Base-by-base conservation (phyloP, 805 yeast species). In the Hanseniaspora lindneri region DNA sequence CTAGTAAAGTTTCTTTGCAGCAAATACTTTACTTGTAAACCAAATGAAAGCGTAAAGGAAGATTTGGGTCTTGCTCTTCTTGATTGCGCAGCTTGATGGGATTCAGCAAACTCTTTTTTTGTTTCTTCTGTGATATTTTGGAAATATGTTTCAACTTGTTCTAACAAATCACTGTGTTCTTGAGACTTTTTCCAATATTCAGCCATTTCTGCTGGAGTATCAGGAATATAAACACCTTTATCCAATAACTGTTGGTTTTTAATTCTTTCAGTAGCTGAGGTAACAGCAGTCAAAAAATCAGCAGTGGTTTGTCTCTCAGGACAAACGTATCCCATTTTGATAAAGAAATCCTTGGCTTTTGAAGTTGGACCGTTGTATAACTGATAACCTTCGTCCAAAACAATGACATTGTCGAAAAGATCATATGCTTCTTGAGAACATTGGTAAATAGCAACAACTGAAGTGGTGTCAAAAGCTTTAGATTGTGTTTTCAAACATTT, bases 221-320 rank as follows among this genome's bases (percentile, higher is more conserved):
- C 63, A 5, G 92, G 92, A 20, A 80, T 79, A 49, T 59, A 60
- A 35, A 65, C 55, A 1, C 82, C 84, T 23, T 64, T 58, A 47
- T 63, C 63, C 2, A 74, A 58, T 51, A 55, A 63, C 2, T 60
- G 61, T 39, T 49, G 37, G 43, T 59, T 59, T 21, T 57, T 44
- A n/a, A 58, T 54, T 58, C 87, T 70, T 44, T 80, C 86, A 5
- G 66, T 64, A 8, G 85, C 83, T 59, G 78, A 81, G 9, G 87
- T 78, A 11, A 80, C 69, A 1, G 84, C 76, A 1, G 85, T 80
- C 56, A 80, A 64, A 59, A 79, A 80, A 58, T 80, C 86, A 13
- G 85, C 81, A 14, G 84, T 76, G 2, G 82, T 72, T 65, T 78
- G 83, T 56, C 86, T 70, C 7, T 73, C 66, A 20, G 81, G 83